Base-by-base conservation (phyloP, 345 rosid genomes). In the Nephelium lappaceum region DNA sequence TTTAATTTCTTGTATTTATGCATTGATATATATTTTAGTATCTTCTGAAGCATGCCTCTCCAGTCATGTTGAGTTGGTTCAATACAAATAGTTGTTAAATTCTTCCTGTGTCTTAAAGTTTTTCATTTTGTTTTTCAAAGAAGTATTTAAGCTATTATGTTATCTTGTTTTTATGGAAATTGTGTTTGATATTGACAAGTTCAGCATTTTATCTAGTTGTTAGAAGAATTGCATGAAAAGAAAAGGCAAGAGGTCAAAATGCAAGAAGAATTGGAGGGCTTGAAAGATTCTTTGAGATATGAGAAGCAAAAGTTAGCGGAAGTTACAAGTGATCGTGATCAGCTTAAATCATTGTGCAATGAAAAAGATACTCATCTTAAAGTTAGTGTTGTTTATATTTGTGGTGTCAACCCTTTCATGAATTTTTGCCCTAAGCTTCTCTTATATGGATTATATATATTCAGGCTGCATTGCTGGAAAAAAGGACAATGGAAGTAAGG, bases 301-400 rank as follows among this genome's bases (percentile, higher is more conserved):
- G 98, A 90, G 84, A 86, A 87, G 90, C 88, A 90, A 77, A 90
- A 84, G 71, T 19, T 86, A 53, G 81, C 83, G 78, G 92, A 91
- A 73, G 84, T 89, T 76, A 75, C 79, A 27, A 45, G 64, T 53
- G 93, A 93, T 71, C 84, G 82, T 77, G 97, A 91, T 80, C 84
- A 85, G 76, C 91, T 90, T 64, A 83, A 81, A 83, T 83, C 86
- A 25, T 62, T 82, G 73, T 91, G 89, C 78, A 81, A 86, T n/a
- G 98, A 95, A 85, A 92, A 90, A 80, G 96, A 83, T 69, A 65
- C 83, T 62, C 84, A 88, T 78, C 88, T 93, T 83, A 92, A 91
- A 81, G 99, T 90, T 77, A 89, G 91, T 85, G 57, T 18, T 39
- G 41, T 47, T 72, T 51, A 72, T 71, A 68, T 79, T 68, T 76